A percentile compares a stretch with the other conserved stretches of the same genome.
Evolutionary conservation across 2,329 filamentous ascomycete species (phyloP).

Genomic region (Alternaria gansuensis): DNA sequence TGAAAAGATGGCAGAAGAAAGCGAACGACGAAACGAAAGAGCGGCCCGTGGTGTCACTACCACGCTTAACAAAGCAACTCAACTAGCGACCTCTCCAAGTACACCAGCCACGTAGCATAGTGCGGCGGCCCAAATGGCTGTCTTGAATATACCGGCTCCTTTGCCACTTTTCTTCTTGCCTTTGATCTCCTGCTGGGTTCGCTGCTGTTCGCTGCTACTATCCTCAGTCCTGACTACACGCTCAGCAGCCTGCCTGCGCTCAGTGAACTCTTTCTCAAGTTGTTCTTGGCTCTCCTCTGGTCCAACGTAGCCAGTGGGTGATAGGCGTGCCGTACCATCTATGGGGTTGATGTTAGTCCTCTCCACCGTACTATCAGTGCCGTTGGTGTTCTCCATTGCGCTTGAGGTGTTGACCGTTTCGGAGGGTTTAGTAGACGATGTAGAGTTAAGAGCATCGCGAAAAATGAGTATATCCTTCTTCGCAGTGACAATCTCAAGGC

Average conservation of each 20-base stretch:
- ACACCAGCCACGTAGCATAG: conserved; percentile 48
- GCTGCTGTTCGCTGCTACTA: background rate
- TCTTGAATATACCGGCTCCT: conserved; percentile 38
- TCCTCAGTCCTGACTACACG: conserved; percentile 12
- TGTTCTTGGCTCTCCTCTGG: conserved; percentile 37
- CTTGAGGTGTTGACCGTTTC: conserved; percentile 15
- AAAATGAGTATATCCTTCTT: conserved; percentile 46
- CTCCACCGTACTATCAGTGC: background rate
- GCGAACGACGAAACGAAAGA: background rate
- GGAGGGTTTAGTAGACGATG: conserved; percentile 19
- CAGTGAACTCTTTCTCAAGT: conserved; percentile 35
- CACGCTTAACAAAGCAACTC: background rate
- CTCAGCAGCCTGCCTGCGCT: conserved; percentile 35
- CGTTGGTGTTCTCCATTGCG: background rate
- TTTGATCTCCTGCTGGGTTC: conserved; percentile 10
- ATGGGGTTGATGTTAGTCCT: conserved; percentile 43
- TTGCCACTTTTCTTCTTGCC: conserved; percentile 24
- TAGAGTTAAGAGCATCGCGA: conserved; percentile 28
- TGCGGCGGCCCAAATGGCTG: conserved; percentile 42
- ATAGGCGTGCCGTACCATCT: conserved; percentile 47
- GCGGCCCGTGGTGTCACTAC: background rate
- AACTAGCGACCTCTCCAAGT: conserved; percentile 36
- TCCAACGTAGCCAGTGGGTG: conserved; percentile 48
- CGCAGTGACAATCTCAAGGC: conserved; percentile 41
- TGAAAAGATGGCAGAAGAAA: background rate